A percentile compares a stretch with the other conserved stretches of the same genome.
Evolutionary conservation across 1,284 basidiomycete species (phyloP).

Genomic region (Rhodofomes roseus): DNA sequence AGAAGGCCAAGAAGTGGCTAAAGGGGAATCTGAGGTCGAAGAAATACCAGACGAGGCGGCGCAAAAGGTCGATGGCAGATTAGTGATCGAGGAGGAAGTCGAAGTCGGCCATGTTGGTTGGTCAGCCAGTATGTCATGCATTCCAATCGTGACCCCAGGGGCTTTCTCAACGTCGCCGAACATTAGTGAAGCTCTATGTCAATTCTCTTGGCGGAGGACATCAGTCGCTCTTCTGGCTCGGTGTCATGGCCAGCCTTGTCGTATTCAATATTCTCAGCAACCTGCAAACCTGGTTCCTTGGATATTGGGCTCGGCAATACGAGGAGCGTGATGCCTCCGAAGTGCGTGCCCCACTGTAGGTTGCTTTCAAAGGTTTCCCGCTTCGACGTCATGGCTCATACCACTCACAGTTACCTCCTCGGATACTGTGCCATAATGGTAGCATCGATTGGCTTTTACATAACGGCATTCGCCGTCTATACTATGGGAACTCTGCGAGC

Average conservation of each 20-base stretch:
- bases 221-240: constrained; percentile 31
- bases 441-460: constrained; percentile 22
- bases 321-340: constrained; percentile 16
- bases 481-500: constrained; percentile 41
- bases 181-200: constrained; percentile 28
- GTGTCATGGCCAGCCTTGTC: constrained; percentile 20
- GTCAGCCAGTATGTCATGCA: constrained; percentile 20
- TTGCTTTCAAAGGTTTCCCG: neutral
- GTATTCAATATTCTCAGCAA: constrained; percentile 15
- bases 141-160: neutral
- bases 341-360: constrained; percentile 20
- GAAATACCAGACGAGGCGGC: constrained; percentile 25
- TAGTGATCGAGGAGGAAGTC: constrained; percentile 54
- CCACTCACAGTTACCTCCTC: constrained; percentile 31
- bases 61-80: constrained; percentile 33
- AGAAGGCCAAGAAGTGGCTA: constrained; percentile 17
- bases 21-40: constrained; percentile 26
- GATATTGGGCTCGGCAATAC: constrained; percentile 20
- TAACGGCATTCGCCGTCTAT: constrained; percentile 25
- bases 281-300: constrained; percentile 16
- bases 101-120: constrained; percentile 48
- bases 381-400: neutral
- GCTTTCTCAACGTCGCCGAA: neutral
- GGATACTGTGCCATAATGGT: constrained; percentile 37
- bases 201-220: constrained; percentile 28